phyloP scores from a whole-genome alignment of 176 grass and related monocot genomes.

The Avena atlantica region DNA sequence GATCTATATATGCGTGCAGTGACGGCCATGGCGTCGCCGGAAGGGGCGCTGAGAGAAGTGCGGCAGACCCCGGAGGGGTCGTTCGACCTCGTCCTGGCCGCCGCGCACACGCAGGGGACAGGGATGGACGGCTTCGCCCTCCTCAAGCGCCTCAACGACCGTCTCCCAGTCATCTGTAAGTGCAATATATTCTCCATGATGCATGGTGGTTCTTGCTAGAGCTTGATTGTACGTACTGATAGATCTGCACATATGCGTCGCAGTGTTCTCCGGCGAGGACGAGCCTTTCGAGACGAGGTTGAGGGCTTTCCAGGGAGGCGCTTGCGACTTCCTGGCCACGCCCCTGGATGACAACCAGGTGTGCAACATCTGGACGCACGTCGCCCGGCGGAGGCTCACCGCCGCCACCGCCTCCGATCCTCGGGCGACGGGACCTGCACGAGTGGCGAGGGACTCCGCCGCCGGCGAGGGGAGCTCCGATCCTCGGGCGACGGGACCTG shows the following conservation, averaged over 20 bases:
- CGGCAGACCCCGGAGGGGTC: neutral
- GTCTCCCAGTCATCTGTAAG: neutral
- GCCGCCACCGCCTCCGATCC: neutral
- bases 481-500: no score
- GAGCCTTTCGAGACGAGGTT: neutral
- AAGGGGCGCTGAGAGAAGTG: neutral
- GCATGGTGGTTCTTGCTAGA: neutral
- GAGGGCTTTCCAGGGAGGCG: neutral
- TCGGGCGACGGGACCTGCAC: neutral
- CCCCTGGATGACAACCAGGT: neutral
- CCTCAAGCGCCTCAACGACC: neutral
- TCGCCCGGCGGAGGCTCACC: neutral
- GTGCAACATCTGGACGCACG: conserved; percentile 21
- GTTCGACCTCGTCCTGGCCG: neutral
- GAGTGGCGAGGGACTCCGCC: neutral
- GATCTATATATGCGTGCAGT: neutral
- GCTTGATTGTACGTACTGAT: neutral
- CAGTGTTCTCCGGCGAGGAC: neutral
- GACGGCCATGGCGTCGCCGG: neutral
- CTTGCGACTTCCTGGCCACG: neutral
- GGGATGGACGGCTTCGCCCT: neutral
- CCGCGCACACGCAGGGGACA: neutral
- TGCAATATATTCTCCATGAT: neutral
- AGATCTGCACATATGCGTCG: neutral
- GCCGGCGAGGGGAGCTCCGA: neutral